Evolutionary conservation across 1,139 yeast genomes (phyloP).

Genomic region (Protomyces lactucae-debilis): DNA sequence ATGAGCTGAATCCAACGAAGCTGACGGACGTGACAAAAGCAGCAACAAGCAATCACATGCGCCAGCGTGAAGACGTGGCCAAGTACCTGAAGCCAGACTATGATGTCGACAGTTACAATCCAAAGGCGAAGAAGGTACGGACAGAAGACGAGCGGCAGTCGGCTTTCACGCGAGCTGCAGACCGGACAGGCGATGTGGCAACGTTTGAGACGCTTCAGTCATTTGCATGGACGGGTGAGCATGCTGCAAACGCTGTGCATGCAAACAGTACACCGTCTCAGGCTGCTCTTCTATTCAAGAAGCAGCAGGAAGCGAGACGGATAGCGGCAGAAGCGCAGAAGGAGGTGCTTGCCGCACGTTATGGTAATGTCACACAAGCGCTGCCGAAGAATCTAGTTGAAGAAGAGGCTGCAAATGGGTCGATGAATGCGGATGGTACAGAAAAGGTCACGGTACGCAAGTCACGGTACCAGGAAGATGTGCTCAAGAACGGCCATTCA

Average conservation of each 20-base stretch:
- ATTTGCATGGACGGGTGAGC: slow-evolving; percentile 30
- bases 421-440: slow-evolving; percentile 20
- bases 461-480: slow-evolving; percentile 43
- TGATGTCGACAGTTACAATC: slow-evolving; percentile 46
- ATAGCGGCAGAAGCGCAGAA: slow-evolving; percentile 37
- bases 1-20: slow-evolving; percentile 31
- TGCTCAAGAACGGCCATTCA: slow-evolving; percentile 43
- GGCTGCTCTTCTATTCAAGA: slow-evolving; percentile 46
- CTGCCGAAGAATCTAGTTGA: slow-evolving; percentile 13
- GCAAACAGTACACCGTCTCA: slow-evolving; percentile 61
- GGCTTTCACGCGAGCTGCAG: slow-evolving; percentile 46
- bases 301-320: slow-evolving; percentile 41
- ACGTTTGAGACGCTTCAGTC: slow-evolving; percentile 29
- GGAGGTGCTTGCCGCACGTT: slow-evolving; percentile 35
- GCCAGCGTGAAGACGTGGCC: slow-evolving; percentile 52
- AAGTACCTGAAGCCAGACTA: slow-evolving; percentile 46
- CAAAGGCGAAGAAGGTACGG: slow-evolving; percentile 46
- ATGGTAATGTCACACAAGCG: slow-evolving; percentile 10
- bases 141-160: slow-evolving; percentile 41
- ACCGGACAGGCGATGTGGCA: slow-evolving; percentile 43
- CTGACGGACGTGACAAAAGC: slow-evolving; percentile 31
- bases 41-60: slow-evolving; percentile 25
- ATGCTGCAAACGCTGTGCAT: slow-evolving; percentile 36
- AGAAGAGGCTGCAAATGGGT: slow-evolving; percentile 30
- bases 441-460: background rate